A percentile compares a stretch with the other conserved stretches of the same genome.
Evolutionary conservation across 169 alveolate species (phyloP).

Genomic region (Plasmodium adleri): DNA sequence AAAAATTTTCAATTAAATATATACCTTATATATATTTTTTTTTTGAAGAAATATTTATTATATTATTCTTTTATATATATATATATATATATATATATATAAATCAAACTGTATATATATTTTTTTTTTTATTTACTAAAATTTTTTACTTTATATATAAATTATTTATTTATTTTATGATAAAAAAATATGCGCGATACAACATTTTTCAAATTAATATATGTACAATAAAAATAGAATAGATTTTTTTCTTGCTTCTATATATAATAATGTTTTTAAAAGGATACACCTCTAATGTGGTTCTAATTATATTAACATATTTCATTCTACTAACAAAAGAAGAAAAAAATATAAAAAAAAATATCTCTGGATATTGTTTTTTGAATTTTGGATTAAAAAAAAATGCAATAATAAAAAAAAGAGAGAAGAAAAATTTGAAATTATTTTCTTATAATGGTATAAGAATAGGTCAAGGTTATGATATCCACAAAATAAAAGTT

Average conservation of each 20-base stretch:
- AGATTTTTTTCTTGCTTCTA: too few relatives aligned
- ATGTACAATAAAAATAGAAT: too few relatives aligned
- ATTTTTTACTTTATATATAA: too few relatives aligned
- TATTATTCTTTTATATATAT: background rate
- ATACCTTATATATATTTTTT: too few relatives aligned
- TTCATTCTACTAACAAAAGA: slow-evolving; percentile 6
- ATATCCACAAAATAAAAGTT: slow-evolving; percentile 81
- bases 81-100: background rate
- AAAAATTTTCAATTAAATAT: too few relatives aligned
- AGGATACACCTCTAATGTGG: background rate
- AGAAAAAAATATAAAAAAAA: slow-evolving; percentile 6
- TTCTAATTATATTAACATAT: background rate
- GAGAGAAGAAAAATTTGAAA: background rate
- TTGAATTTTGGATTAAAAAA: slow-evolving; percentile 4
- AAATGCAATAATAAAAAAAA: slow-evolving; percentile 4
- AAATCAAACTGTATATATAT: background rate
- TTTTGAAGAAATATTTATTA: too few relatives aligned
- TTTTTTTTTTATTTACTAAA: too few relatives aligned
- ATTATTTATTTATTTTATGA: too few relatives aligned
- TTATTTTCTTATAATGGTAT: slow-evolving; percentile 25
- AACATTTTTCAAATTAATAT: too few relatives aligned
- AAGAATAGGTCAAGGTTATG: slow-evolving; percentile 85
- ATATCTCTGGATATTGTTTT: background rate
- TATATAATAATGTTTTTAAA: background rate
- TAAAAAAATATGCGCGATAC: too few relatives aligned